These are phyloP conservation scores for Nicotiana undulata DNA, from an alignment of 257 asterid genomes.

Conservation along the genomic window DNA sequence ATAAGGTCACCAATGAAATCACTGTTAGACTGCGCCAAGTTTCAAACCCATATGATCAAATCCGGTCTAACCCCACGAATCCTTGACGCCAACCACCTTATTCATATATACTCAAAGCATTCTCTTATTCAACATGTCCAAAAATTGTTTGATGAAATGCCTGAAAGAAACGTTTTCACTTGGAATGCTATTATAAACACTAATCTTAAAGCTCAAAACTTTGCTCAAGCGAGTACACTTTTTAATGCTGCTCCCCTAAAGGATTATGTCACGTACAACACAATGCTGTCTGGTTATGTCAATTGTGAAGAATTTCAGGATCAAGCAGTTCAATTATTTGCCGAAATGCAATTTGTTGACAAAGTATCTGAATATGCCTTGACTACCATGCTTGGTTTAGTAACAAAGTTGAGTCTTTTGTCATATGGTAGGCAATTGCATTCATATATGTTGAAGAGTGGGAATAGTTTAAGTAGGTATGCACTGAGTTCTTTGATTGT, in stretches of 20 bases:
- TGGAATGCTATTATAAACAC: slow-evolving; percentile 75
- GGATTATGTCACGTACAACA: slow-evolving; percentile 67
- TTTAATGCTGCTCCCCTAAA: slow-evolving; percentile 50
- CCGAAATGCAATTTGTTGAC: slow-evolving; percentile 42
- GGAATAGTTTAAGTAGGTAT: slow-evolving; percentile 51
- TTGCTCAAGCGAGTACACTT: slow-evolving; percentile 38
- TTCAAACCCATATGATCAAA: slow-evolving; percentile 43
- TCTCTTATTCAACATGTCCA: slow-evolving; percentile 44
- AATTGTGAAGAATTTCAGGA: slow-evolving; percentile 37
- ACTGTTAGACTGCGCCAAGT: slow-evolving; percentile 44
- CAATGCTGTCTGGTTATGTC: slow-evolving; percentile 63
- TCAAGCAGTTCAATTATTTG: slow-evolving; percentile 43
- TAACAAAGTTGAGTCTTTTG: slow-evolving; percentile 40
- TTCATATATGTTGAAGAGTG: slow-evolving; percentile 69
- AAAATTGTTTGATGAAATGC: slow-evolving; percentile 73
- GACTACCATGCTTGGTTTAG: slow-evolving; percentile 68
- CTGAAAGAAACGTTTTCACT: slow-evolving; percentile 58
- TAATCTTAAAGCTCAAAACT: slow-evolving; percentile 39
- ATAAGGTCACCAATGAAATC: slow-evolving; percentile 28
- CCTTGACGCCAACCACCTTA: slow-evolving; percentile 48
- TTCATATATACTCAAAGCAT: slow-evolving; percentile 34
- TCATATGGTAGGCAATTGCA: slow-evolving; percentile 61
- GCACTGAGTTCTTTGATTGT: slow-evolving; percentile 70
- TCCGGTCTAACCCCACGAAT: slow-evolving; percentile 31
- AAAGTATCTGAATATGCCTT: slow-evolving; percentile 64